phyloP scores from a whole-genome alignment of 257 asterid species.

The Solanum stenotomum region DNA sequence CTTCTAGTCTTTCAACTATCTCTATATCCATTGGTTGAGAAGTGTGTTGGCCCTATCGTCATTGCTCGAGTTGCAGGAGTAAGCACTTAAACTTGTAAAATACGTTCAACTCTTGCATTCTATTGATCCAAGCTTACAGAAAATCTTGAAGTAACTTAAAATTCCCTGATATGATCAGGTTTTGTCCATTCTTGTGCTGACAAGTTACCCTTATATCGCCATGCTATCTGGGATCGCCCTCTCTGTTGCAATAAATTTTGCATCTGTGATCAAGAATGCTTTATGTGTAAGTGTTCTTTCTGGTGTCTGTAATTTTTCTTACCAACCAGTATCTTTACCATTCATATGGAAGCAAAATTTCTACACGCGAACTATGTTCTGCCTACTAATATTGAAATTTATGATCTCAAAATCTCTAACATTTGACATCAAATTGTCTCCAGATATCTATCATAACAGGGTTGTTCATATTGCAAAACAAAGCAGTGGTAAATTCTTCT shows the following conservation, averaged over 20 bases:
- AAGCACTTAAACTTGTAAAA: constrained; percentile 5
- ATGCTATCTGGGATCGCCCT: constrained; percentile 46
- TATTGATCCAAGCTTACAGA: not conserved
- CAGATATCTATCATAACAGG: constrained; percentile 78
- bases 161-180: constrained; percentile 20
- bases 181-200: constrained; percentile 50
- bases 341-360: not conserved
- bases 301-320: not conserved
- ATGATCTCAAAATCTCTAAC: not conserved
- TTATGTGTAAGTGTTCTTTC: constrained; percentile 46
- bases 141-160: not conserved
- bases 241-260: constrained; percentile 40
- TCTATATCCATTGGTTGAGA: constrained; percentile 52
- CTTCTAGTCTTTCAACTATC: constrained; percentile 64
- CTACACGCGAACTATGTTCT: not conserved
- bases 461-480: constrained; percentile 66
- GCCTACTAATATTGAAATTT: not conserved
- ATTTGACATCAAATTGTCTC: not conserved
- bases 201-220: constrained; percentile 68
- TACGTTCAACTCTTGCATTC: not conserved
- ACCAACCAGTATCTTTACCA: not conserved
- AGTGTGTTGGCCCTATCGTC: constrained; percentile 44
- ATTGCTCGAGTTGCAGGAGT: constrained; percentile 71
- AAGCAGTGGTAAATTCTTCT: constrained; percentile 57
- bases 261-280: constrained; percentile 59